These are phyloP conservation scores for Theileria annulata DNA, from an alignment of 169 alveolate species.

Conservation along the genomic window DNA sequence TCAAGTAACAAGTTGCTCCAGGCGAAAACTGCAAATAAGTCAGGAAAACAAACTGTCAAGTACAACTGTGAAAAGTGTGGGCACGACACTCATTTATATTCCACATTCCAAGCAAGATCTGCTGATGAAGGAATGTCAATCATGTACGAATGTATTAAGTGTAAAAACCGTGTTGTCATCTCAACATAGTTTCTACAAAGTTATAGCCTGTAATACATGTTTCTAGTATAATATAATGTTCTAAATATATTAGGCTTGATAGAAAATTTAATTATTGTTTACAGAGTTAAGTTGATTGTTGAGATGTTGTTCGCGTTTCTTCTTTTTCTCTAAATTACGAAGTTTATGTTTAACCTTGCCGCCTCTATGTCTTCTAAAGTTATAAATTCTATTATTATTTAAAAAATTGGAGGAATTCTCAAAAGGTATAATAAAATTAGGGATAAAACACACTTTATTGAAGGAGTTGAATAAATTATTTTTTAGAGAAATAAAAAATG, in stretches of 20 bases:
- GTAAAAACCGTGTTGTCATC: slow-evolving; percentile 81
- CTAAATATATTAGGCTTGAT: background rate
- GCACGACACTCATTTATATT: slow-evolving; percentile 75
- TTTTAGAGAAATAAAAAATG: slow-evolving; percentile 6
- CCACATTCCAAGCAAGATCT: slow-evolving; percentile 85
- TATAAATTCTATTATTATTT: background rate
- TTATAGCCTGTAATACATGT: background rate
- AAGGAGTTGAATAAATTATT: slow-evolving; percentile 1
- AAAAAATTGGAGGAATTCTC: background rate
- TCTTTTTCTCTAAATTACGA: slow-evolving; percentile 57
- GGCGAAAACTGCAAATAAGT: slow-evolving; percentile 63
- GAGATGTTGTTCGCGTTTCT: slow-evolving; percentile 57
- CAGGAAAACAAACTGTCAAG: slow-evolving; percentile 71
- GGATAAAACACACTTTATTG: background rate
- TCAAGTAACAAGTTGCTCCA: slow-evolving; percentile 16
- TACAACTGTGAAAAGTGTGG: slow-evolving; percentile 84
- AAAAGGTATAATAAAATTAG: background rate
- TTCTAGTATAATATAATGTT: background rate
- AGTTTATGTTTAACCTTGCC: slow-evolving; percentile 67
- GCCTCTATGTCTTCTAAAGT: slow-evolving; percentile 62
- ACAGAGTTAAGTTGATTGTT: slow-evolving; percentile 5
- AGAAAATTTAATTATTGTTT: background rate
- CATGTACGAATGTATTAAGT: slow-evolving; percentile 81
- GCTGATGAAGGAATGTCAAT: slow-evolving; percentile 89
- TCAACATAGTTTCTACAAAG: slow-evolving; percentile 53